Evolutionary conservation across 176 grass and related monocot genomes (phyloP).

Genomic region (bread wheat (Triticum aestivum)): DNA sequence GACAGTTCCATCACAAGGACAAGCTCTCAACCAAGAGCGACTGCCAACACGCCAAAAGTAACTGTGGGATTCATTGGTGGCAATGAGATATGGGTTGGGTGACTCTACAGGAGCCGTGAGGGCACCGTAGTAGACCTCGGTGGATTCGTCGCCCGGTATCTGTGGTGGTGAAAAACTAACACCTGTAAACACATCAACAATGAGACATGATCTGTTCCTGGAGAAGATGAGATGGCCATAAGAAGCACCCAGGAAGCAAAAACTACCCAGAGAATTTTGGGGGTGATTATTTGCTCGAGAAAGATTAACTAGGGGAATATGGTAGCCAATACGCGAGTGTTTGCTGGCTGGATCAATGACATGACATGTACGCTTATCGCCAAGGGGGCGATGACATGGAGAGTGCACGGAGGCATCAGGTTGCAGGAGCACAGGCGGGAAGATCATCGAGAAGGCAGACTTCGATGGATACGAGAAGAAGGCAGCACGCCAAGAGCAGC

Average conservation of each 20-base stretch:
- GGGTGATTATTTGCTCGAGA: not conserved
- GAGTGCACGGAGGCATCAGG: not conserved
- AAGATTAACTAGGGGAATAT: not conserved
- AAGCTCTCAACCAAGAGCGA: slow-evolving; percentile 1
- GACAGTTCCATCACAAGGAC: not conserved
- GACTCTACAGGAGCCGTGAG: not conserved
- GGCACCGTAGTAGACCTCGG: not conserved
- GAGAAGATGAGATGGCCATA: not conserved
- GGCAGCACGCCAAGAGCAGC: not conserved
- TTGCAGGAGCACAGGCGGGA: slow-evolving; percentile 23
- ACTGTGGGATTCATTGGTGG: not conserved
- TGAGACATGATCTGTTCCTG: not conserved
- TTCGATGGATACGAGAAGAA: not conserved
- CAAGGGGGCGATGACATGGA: not conserved
- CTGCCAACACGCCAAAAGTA: not conserved
- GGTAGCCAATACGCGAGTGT: not conserved
- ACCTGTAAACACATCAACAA: not conserved
- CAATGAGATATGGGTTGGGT: not conserved
- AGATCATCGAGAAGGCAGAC: not conserved
- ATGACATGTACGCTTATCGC: not conserved
- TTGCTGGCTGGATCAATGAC: not conserved
- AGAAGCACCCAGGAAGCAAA: not conserved
- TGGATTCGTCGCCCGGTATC: not conserved
- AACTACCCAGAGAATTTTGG: not conserved
- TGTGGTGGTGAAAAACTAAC: not conserved